Evolutionary conservation across 1,284 basidiomycete species (phyloP).

Genomic region (Heterobasidion parviporum): DNA sequence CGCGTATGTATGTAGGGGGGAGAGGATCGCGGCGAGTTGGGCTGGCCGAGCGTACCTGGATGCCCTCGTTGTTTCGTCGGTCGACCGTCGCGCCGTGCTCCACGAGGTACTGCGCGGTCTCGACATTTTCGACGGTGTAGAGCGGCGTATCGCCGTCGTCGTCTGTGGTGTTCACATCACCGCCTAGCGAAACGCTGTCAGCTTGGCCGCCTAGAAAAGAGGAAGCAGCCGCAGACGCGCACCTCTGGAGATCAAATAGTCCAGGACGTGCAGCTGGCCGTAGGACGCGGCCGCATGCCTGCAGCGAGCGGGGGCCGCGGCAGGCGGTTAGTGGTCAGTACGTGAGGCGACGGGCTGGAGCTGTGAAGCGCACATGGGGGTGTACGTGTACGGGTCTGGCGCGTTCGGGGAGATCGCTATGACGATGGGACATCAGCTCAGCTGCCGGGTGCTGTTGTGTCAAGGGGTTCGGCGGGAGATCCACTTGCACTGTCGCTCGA

Average conservation of each 20-base stretch:
- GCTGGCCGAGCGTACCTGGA: slow-evolving; percentile 49
- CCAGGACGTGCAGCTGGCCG: slow-evolving; percentile 68
- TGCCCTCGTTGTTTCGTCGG: slow-evolving; percentile 60
- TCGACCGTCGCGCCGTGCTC: slow-evolving; percentile 70
- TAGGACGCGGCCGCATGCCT: slow-evolving; percentile 96
- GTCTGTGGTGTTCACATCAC: slow-evolving; percentile 82
- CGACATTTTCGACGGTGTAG: slow-evolving; percentile 80
- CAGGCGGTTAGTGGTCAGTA: not conserved
- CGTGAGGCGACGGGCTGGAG: too few relatives aligned
- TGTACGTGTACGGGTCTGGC: slow-evolving; percentile 76
- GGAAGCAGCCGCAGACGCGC: not conserved
- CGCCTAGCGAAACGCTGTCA: slow-evolving; percentile 37
- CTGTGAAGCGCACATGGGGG: slow-evolving; percentile 55
- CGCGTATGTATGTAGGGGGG: too few relatives aligned
- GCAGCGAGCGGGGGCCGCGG: not conserved
- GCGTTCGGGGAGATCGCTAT: slow-evolving; percentile 69
- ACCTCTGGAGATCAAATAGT: slow-evolving; percentile 74
- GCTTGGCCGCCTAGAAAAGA: too few relatives aligned
- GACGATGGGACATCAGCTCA: not conserved
- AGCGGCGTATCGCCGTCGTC: slow-evolving; percentile 87
- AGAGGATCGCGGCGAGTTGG: too few relatives aligned
- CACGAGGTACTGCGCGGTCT: slow-evolving; percentile 73
- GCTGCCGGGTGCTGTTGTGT: slow-evolving; percentile 1
- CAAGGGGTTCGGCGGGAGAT: not conserved
- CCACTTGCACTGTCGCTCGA: slow-evolving; percentile 10